Conservation (phyloP, 1,284 basidiomycete genomes). For the Albatrellus sp. region DNA sequence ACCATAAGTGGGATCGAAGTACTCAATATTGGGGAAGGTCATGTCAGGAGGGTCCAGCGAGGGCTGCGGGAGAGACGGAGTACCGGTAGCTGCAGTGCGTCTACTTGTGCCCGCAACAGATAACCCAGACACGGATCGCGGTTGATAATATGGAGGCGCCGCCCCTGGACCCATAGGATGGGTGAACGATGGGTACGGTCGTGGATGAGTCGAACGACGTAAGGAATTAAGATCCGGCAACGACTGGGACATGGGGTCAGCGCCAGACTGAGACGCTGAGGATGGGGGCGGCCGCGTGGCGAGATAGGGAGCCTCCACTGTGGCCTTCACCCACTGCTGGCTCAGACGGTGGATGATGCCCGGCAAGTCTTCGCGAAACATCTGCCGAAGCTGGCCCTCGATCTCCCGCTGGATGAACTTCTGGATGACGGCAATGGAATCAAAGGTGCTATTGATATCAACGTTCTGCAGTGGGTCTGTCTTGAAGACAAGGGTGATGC, state of each 20-base stretch:
- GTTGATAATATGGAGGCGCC: slow-evolving; percentile 6
- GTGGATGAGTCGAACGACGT: not conserved
- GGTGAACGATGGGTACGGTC: not conserved
- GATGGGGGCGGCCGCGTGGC: slow-evolving; percentile 26
- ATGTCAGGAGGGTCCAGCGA: slow-evolving; percentile 27
- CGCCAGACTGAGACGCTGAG: slow-evolving; percentile 17
- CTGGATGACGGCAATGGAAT: slow-evolving; percentile 95
- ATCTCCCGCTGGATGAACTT: slow-evolving; percentile 96
- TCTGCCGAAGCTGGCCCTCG: slow-evolving; percentile 91
- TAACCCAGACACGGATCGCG: slow-evolving; percentile 5
- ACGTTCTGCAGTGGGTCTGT: slow-evolving; percentile 98
- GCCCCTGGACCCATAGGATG: slow-evolving; percentile 1
- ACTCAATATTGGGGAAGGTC: slow-evolving; percentile 74
- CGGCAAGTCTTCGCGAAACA: slow-evolving; percentile 96
- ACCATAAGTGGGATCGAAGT: slow-evolving; percentile 96
- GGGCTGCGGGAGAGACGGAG: slow-evolving; percentile 14
- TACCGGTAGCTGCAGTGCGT: slow-evolving; percentile 8
- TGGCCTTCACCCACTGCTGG: slow-evolving; percentile 88
- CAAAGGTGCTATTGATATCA: slow-evolving; percentile 95
- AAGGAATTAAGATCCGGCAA: slow-evolving; percentile 19
- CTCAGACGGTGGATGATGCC: slow-evolving; percentile 94
- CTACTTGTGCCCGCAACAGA: slow-evolving; percentile 9
- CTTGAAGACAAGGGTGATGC: slow-evolving; percentile 99
- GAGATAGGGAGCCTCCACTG: slow-evolving; percentile 71
- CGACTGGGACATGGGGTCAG: slow-evolving; percentile 16